Conservation (phyloP, 148 eudicot species). For the Arbutus unedo region DNA sequence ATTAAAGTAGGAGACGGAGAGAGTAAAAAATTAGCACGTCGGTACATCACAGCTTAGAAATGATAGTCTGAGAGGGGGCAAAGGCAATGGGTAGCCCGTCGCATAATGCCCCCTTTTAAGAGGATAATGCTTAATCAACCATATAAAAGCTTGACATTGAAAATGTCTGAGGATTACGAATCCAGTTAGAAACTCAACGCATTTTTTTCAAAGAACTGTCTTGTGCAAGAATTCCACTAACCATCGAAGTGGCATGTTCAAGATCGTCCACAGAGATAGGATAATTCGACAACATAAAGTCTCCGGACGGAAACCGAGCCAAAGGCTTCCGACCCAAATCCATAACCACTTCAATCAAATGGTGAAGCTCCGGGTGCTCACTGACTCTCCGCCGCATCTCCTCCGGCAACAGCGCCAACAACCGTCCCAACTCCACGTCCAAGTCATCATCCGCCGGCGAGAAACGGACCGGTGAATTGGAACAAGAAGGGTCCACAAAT, state of each 20-base stretch:
- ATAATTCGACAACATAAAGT: constrained; percentile 64
- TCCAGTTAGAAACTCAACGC: neutral
- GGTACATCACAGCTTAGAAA: neutral
- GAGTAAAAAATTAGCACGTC: no score
- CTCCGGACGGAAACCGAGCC: constrained; percentile 84
- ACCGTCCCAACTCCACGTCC: constrained; percentile 58
- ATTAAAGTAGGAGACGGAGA: no score
- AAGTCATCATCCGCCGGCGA: constrained; percentile 32
- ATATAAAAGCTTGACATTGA: neutral
- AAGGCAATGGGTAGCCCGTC: neutral
- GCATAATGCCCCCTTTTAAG: neutral
- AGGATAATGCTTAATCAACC: constrained; percentile 16
- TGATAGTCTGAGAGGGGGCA: neutral
- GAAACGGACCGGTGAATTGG: constrained; percentile 16
- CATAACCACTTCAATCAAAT: constrained; percentile 83
- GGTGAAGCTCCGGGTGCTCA: constrained; percentile 54
- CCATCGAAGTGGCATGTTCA: constrained; percentile 67
- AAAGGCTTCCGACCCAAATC: constrained; percentile 83
- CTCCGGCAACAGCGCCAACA: constrained; percentile 68
- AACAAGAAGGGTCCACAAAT: constrained; percentile 18
- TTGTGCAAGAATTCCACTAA: constrained; percentile 24
- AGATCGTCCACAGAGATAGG: constrained; percentile 62
- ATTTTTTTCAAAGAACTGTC: constrained; percentile 13
- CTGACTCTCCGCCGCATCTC: constrained; percentile 54
- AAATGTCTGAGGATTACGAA: no score